phyloP scores from a whole-genome alignment of 192 early-diverging fungal genomes.

The Neocallimastix lanati region DNA sequence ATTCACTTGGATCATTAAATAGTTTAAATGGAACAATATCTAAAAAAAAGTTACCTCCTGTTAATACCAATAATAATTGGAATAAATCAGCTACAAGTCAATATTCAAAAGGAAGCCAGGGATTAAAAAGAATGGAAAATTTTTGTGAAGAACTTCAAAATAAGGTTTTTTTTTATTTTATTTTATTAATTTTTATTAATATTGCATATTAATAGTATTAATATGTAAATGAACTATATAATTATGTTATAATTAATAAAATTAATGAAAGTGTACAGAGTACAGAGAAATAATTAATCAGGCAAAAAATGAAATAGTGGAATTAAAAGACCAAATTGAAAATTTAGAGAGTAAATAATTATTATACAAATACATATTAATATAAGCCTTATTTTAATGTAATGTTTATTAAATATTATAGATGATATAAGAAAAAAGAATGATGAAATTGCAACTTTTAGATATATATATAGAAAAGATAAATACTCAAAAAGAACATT shows the following conservation, averaged over 20 bases:
- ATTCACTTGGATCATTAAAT: neutral
- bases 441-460: neutral
- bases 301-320: neutral
- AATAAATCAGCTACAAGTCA: neutral
- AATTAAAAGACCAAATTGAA: neutral
- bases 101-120: neutral
- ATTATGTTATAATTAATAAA: too few species aligned
- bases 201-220: too few species aligned
- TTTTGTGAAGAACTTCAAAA: neutral
- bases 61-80: neutral
- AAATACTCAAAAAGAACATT: neutral
- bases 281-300: neutral
- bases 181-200: too few species aligned
- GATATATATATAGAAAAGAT: neutral
- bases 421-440: neutral
- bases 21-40: neutral
- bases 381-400: too few species aligned
- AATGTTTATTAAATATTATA: too few species aligned
- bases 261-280: neutral
- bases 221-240: too few species aligned
- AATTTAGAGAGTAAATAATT: neutral
- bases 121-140: neutral
- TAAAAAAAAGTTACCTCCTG: neutral
- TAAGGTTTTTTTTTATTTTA: neutral
- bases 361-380: too few species aligned